phyloP scores from a whole-genome alignment of 495 filamentous ascomycete genomes.

The Aspergillus olivimuriae region DNA sequence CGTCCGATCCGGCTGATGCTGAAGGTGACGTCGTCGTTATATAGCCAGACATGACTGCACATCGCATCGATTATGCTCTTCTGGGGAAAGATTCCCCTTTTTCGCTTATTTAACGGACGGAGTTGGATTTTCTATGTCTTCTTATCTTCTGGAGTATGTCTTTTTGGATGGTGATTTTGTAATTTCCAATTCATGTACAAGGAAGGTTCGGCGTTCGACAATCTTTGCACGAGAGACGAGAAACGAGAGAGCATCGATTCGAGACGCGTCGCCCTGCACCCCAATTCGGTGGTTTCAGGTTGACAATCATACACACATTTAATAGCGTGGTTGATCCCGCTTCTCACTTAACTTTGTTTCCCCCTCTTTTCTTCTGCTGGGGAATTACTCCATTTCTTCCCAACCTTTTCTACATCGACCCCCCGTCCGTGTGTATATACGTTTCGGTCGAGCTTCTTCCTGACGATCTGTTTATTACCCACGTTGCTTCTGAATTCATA shows the following conservation, averaged over 20 bases:
- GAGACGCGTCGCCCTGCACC: constrained; percentile 10
- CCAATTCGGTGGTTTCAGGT: constrained; percentile 6
- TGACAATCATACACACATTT: constrained; percentile 12
- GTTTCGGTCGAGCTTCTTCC: constrained; percentile 5
- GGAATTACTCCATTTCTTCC: too few relatives aligned
- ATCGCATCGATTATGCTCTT: constrained; percentile 5
- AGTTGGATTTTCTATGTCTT: constrained; percentile 24
- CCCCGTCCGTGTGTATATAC: constrained; percentile 15
- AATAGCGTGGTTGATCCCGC: constrained; percentile 22
- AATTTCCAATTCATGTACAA: constrained; percentile 14
- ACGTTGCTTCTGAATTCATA: background rate
- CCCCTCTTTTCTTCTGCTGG: constrained; percentile 12
- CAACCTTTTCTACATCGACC: background rate
- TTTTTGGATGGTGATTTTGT: constrained; percentile 16
- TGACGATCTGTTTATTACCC: too few relatives aligned
- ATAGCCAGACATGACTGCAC: constrained; percentile 15
- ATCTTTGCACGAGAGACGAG: constrained; percentile 36
- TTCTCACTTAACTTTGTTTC: constrained; percentile 6
- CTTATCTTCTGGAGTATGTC: constrained; percentile 18
- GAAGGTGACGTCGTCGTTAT: constrained; percentile 46
- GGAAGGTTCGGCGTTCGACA: constrained; percentile 31
- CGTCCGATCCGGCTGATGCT: constrained; percentile 41
- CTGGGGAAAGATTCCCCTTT: constrained; percentile 15
- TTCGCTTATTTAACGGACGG: constrained; percentile 12
- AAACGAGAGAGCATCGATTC: constrained; percentile 26